Evolutionary conservation across 2,329 filamentous ascomycete genomes (phyloP), one percentile per base, ranked within the genome.

Genomic region (Rhexocercosporidium sp.): DNA sequence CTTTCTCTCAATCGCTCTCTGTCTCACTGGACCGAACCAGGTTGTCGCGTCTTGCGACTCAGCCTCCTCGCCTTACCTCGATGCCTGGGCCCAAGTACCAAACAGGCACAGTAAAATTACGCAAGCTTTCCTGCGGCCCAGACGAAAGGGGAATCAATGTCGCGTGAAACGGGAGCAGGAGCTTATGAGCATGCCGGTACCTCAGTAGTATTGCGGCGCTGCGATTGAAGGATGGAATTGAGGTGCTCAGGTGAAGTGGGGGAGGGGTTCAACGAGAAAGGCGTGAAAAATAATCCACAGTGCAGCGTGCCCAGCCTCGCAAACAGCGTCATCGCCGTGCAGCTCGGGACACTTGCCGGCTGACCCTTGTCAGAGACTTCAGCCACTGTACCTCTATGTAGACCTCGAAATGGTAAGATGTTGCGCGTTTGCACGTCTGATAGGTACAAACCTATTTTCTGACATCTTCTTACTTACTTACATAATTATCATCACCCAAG

Each of bases 111-210:
- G 44, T 61, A 18, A 5, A 63, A 31, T 39, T 54, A 69, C 66
- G 64, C 66, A 66, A 65, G 66, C 64, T 65, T 27, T 34, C 37
- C 22, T 39, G 37, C 46, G 61, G n/a, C n/a, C n/a, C 47, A 63
- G 61, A 34, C 29, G n/a, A 16, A 22, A n/a, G n/a, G n/a, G n/a
- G n/a, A n/a, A 14, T 57, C 54, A 25, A n/a, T 47, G 18, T 22
- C 2, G 7, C n/a, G 12, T 47, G 44, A 20, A 47, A 12, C 20
- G 22, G 44, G 4, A 44, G n/a, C 8, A 44, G 39, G 44, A n/a
- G n/a, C 18, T 47, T 11, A n/a, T 22, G 20, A 20, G n/a, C n/a
- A 4, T 34, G 29, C n/a, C 18, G 22, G 6, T 14, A 34, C 12
- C 7, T 16, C 51, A 37, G 8, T 27, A 31, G 22, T 27, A 31